phyloP scores from a whole-genome alignment of 768 basidiomycete species.

The Termitomyces eurrhizus region DNA sequence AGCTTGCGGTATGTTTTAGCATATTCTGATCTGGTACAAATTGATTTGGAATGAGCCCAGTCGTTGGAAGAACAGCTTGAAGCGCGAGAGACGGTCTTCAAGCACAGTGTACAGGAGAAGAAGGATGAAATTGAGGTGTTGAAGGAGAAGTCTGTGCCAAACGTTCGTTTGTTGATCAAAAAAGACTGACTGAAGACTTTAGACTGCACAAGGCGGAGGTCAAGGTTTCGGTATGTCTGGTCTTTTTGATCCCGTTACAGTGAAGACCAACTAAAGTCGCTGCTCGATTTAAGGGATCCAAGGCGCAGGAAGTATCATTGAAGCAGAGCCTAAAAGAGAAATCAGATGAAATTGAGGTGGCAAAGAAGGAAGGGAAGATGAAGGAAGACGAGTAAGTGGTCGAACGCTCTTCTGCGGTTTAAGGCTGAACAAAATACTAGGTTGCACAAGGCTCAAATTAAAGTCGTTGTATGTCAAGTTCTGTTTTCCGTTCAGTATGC shows the following conservation, averaged over 20 bases:
- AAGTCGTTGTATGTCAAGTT: background rate
- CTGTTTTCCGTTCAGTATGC: background rate
- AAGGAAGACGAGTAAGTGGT: background rate
- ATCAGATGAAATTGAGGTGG: background rate
- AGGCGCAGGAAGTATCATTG: slow-evolving; percentile 40
- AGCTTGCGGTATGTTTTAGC: background rate
- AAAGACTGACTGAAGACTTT: background rate
- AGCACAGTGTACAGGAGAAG: slow-evolving; percentile 19
- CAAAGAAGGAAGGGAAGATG: background rate
- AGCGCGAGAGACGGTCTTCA: slow-evolving; percentile 37
- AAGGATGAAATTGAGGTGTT: background rate
- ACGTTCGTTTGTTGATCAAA: background rate
- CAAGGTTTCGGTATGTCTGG: slow-evolving; percentile 9
- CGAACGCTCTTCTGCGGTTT: background rate
- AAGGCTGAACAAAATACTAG: background rate
- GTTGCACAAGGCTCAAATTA: background rate
- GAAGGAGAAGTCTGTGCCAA: background rate
- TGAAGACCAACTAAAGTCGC: background rate
- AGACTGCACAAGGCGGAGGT: slow-evolving; percentile 1
- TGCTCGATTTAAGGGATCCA: slow-evolving; percentile 16
- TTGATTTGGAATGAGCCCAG: background rate
- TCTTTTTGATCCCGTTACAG: background rate
- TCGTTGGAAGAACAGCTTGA: slow-evolving; percentile 28
- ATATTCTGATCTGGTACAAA: background rate
- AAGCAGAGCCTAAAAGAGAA: slow-evolving; percentile 21